Conservation (phyloP, 2,329 filamentous ascomycete species). For the Verticillium dahliae region DNA sequence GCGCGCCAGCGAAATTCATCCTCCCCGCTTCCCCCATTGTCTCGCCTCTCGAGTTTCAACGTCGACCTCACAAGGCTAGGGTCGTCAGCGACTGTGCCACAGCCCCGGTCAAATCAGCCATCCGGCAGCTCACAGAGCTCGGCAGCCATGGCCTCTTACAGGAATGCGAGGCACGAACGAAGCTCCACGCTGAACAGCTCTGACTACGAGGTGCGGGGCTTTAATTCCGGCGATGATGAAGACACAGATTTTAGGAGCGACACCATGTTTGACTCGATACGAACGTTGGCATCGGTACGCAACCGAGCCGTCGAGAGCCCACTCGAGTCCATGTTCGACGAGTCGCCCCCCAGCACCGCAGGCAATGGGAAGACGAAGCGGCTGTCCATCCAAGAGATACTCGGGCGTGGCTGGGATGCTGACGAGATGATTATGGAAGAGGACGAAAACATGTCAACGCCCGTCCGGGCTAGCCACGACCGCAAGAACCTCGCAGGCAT, state of each 20-base stretch:
- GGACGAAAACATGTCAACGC: conserved; percentile 50
- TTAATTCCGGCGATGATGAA: conserved; percentile 66
- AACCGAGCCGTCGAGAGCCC: conserved; percentile 62
- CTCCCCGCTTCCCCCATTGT: conserved; percentile 50
- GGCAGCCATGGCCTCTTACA: conserved; percentile 34
- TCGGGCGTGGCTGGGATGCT: conserved; percentile 47
- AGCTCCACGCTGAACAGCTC: conserved; percentile 63
- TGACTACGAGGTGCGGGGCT: conserved; percentile 59
- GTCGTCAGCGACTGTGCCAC: conserved; percentile 31
- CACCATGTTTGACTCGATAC: conserved; percentile 69
- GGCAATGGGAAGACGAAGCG: conserved; percentile 43
- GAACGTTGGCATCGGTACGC: conserved; percentile 62
- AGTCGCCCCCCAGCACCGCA: conserved; percentile 59
- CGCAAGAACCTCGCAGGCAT: conserved; percentile 10
- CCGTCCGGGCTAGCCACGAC: conserved; percentile 32
- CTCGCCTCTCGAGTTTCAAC: conserved; percentile 48
- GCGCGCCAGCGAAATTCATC: conserved; percentile 38
- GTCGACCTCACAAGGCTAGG: conserved; percentile 43
- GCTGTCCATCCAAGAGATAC: conserved; percentile 52
- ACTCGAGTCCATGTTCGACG: conserved; percentile 75
- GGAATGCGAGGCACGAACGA: conserved; percentile 37
- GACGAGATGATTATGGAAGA: conserved; percentile 56
- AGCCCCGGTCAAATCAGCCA: conserved; percentile 31
- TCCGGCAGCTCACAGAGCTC: conserved; percentile 35
- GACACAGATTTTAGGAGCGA: conserved; percentile 76